Conservation (phyloP, 371 early-diverging fungal genomes). For the Entomophthora muscae region DNA sequence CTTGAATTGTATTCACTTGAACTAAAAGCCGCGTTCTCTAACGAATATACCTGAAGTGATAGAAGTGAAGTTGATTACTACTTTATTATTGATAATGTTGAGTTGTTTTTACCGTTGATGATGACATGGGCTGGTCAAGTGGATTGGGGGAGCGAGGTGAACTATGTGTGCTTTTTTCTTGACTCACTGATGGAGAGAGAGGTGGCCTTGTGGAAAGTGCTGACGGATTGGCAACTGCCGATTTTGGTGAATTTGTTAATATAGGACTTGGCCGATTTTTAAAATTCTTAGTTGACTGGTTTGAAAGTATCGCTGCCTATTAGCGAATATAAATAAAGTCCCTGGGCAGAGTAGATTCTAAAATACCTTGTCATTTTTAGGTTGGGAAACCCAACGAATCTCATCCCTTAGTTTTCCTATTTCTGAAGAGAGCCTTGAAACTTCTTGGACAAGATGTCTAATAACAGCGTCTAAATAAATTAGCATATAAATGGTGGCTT, state of each 20-base stretch:
- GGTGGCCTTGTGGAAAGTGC: neutral
- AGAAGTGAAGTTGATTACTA: neutral
- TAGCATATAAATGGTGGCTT: neutral
- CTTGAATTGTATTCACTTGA: slow-evolving; percentile 17
- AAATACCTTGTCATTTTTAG: slow-evolving; percentile 37
- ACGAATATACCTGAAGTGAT: neutral
- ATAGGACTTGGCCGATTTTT: neutral
- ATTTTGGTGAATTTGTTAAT: neutral
- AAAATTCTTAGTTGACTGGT: neutral
- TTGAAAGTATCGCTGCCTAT: neutral
- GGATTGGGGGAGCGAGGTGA: slow-evolving; percentile 12
- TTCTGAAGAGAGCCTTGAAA: slow-evolving; percentile 26
- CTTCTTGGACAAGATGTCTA: slow-evolving; percentile 29
- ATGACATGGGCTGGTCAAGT: slow-evolving; percentile 1
- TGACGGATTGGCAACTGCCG: neutral
- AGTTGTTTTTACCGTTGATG: neutral
- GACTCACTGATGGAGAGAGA: neutral
- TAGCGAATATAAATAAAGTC: neutral
- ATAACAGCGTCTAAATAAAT: slow-evolving; percentile 24
- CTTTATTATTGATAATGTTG: neutral
- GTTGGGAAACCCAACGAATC: slow-evolving; percentile 13
- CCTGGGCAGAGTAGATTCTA: neutral
- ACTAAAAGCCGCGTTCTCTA: slow-evolving; percentile 3
- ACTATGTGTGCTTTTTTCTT: neutral
- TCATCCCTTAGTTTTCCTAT: slow-evolving; percentile 30